Conservation (phyloP, 805 yeast species). For the Clavispora phyllophila region DNA sequence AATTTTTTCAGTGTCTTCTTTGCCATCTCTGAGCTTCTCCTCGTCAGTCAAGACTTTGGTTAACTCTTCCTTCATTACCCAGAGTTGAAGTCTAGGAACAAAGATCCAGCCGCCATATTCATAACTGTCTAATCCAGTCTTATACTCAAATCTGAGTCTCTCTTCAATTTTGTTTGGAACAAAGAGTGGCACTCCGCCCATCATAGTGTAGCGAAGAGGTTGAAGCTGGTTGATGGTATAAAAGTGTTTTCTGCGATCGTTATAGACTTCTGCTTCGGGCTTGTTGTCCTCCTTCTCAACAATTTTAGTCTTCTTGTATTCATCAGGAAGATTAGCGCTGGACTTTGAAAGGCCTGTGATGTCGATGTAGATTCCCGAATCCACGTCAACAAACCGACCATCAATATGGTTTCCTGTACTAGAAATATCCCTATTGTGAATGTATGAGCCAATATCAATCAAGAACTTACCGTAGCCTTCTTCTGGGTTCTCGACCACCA, state of each 20-base stretch:
- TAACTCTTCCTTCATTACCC: conserved; percentile 15
- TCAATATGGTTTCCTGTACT: conserved; percentile 12
- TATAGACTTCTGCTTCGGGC: conserved; percentile 11
- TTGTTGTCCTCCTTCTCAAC: conserved; percentile 8
- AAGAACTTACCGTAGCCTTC: conserved; percentile 18
- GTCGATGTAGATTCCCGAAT: conserved; percentile 14
- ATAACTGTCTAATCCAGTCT: conserved; percentile 8
- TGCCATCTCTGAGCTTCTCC: conserved; percentile 1
- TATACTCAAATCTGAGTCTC: conserved; percentile 18
- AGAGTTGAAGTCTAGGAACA: conserved; percentile 15
- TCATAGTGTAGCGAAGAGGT: conserved; percentile 16
- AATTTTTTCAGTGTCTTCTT: conserved; percentile 10
- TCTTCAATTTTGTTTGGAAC: conserved; percentile 13
- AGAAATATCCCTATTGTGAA: conserved; percentile 14
- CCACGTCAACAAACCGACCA: conserved; percentile 14
- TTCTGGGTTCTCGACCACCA: conserved; percentile 14
- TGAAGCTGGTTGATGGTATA: conserved; percentile 14
- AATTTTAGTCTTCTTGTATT: conserved; percentile 9
- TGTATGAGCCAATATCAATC: conserved; percentile 16
- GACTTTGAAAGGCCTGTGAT: conserved; percentile 14
- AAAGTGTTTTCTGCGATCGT: conserved; percentile 16
- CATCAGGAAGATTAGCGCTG: conserved; percentile 7
- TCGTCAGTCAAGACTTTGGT: conserved; percentile 7
- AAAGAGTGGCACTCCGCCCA: conserved; percentile 16
- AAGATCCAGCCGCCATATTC: conserved; percentile 12